Evolutionary conservation across 2,329 filamentous ascomycete genomes (phyloP), one percentile per base, ranked within the genome.

Genomic region (Thelonectria blattea): DNA sequence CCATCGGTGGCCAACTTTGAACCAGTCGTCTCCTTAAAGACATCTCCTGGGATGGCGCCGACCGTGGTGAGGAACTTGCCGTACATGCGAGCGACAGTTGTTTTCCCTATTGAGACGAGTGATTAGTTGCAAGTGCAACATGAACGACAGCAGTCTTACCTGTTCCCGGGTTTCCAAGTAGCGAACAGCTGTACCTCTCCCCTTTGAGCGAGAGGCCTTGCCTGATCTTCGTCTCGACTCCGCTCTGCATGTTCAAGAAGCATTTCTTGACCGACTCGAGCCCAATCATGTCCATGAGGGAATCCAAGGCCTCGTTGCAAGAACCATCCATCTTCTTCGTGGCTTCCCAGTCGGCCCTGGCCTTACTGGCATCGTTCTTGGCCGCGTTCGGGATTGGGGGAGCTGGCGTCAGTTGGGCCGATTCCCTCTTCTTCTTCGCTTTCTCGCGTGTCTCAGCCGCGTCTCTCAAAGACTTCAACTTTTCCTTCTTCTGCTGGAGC

Each of bases 161-260:
- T 58, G 90, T 93, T 3, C 91, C 91, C 0, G 91, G 90, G 66
- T 93, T 93, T 0, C 91, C 91, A 0, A 93, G 75, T 3, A 93
- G 74, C 0, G 82, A 81, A 1, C 84, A 82, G 8, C 88, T 84
- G 52, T 89, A 87, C 1, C 91, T 78, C 61, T 92, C 87, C 0
- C 78, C 74, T 1, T 74, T 77, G 0, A 90, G 71, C 1, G 85
- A 80, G 0, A 85, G 74, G 0, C 77, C 76, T 70, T 92, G 90
- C 0, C 87, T 79, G 0, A 87, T 67, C 0, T 80, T 74, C 0
- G 81, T 85, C 41, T 93, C 89, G 0, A 92, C 81, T 45, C 81
- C 85, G 0, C 77, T 74, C 65, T 92, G 92, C 69, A 91, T 85
- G 0, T 69, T 67, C 0, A 93, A 74, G 22, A 93, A 85, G 12